Evolutionary conservation across 495 filamentous ascomycete genomes (phyloP), one percentile per base, ranked within the genome.

Genomic region (Penicillium coffeae): DNA sequence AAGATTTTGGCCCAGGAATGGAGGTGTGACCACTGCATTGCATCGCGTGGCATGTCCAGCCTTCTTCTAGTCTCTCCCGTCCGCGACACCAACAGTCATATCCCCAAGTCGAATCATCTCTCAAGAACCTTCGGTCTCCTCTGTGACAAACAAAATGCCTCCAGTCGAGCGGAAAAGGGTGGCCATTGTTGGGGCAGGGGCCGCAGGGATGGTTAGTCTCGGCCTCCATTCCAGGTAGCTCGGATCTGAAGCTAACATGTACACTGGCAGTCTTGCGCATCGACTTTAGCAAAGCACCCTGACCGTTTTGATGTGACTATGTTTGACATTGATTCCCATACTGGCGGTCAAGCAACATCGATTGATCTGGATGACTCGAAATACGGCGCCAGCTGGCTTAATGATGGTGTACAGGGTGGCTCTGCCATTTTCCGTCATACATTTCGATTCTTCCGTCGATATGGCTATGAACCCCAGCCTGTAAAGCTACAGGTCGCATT

Each of bases 351-450:
- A 61, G 88, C 88, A 1, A 88, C 84, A 33, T 89, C 87, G 3
- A 88, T 92, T 38, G 62, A 83, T 2, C 58, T 94, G 7, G 83
- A 91, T 62, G 76, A 84, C 51, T 58, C 75, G 12, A 78, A 78
- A 48, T 73, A 86, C 56, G 85, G 86, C 2, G 81, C 87, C 1
- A 74, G 74, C 21, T 91, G 87, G 88, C 75, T 90, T 55, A 94
- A 94, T 55, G 80, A 94, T 52, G 89, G 88, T 10, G 89, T 94
- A 1, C 88, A 94, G 56, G 88, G 89, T 2, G 89, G 88, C 3
- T 88, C 85, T 15, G 71, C 73, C 9, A 87, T 86, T 45, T 94
- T 91, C 71, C 83, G 87, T 55, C 88, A 92, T 58, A 92, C 87
- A 5, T 77, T 90, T 63, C 84, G 81, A 40, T 89, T 89, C 75